Base-by-base conservation (phyloP, 331 rosid species). In the Rhamnella rubrinervis region DNA sequence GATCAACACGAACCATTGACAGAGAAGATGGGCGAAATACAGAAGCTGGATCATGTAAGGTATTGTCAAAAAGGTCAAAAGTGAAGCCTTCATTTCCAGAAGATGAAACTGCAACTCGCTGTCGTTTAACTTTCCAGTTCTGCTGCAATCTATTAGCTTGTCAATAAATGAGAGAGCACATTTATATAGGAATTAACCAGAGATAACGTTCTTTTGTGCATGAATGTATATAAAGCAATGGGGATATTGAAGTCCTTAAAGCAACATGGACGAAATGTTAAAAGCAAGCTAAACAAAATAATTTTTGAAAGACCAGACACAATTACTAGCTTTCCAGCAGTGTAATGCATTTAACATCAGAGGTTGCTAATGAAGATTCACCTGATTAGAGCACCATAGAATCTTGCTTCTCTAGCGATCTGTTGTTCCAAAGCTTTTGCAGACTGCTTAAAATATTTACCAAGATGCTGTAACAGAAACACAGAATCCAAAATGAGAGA, bases 111-210 rank as follows among this genome's bases (percentile, higher is more conserved):
- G 87, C 86, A 66, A 84, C 80, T 35, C 96, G 97, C 74, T 83
- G 98, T 72, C 93, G 85, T 81, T 93, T 88, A 79, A 93, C 96
- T 87, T 91, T 93, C 97, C 98, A 93, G 68, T 91, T 93, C 85
- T 93, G 97, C 95, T 93, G 98, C 85, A 93, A 77, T 74, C 98
- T 91, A 85, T 75, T 31, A 10, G 68, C 52, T 82, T 68, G 77
- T 81, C 85, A 87, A 78, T 65, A 81, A 51, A 73, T 56, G 31
- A 61, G 60, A 35, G 66, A 61, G 31, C n/a, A 55, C 15, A 21
- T 52, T 53, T 38, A 65, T 49, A 62, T 61, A 55, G 67, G 68
- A 55, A 62, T 4, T 47, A 63, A 72, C 49, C 35, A 31, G 14
- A 8, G 14, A 9, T 4, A 4, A 11, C 11, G 11, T 14, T 44